Percentiles rank a stretch among this genome's conserved stretches.
Evolutionary conservation across 306 rosid genomes (phyloP).

Genomic region (Ormosia emarginata): DNA sequence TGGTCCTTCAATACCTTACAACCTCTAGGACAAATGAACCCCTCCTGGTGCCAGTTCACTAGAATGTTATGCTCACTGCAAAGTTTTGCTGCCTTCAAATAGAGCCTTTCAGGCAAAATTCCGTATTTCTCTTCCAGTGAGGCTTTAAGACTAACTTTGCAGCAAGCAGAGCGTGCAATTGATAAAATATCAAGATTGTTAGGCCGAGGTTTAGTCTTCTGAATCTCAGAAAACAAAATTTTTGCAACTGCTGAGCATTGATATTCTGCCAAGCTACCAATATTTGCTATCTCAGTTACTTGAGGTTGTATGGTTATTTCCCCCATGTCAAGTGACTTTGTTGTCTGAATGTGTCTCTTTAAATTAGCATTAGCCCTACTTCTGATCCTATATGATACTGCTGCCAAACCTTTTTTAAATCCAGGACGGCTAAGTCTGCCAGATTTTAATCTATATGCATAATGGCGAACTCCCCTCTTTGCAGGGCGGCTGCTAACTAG

Average conservation of each 20-base stretch:
- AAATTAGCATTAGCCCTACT: conserved; percentile 55
- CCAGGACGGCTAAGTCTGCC: conserved; percentile 79
- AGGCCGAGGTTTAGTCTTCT: conserved; percentile 62
- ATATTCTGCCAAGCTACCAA: conserved; percentile 47
- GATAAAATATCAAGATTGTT: conserved; percentile 61
- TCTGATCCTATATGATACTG: conserved; percentile 56
- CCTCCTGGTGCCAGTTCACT: conserved; percentile 65
- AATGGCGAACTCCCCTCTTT: conserved; percentile 60
- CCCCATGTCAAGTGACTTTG: conserved; percentile 44
- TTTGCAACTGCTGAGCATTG: conserved; percentile 64
- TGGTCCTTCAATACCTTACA: conserved; percentile 53
- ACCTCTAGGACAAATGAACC: conserved; percentile 66
- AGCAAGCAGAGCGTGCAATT: conserved; percentile 58
- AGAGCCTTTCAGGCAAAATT: conserved; percentile 53
- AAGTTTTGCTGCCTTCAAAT: conserved; percentile 66
- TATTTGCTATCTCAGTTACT: conserved; percentile 43
- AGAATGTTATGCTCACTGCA: conserved; percentile 57
- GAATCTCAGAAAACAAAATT: conserved; percentile 67
- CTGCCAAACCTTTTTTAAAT: conserved; percentile 52
- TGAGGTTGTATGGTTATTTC: conserved; percentile 32
- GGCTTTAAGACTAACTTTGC: conserved; percentile 61
- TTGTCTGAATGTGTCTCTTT: conserved; percentile 56
- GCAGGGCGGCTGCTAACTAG: conserved; percentile 41
- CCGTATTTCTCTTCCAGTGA: conserved; percentile 60
- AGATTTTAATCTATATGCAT: conserved; percentile 67